Conservation (phyloP, 495 filamentous ascomycete species). For the Echria macrotheca region DNA sequence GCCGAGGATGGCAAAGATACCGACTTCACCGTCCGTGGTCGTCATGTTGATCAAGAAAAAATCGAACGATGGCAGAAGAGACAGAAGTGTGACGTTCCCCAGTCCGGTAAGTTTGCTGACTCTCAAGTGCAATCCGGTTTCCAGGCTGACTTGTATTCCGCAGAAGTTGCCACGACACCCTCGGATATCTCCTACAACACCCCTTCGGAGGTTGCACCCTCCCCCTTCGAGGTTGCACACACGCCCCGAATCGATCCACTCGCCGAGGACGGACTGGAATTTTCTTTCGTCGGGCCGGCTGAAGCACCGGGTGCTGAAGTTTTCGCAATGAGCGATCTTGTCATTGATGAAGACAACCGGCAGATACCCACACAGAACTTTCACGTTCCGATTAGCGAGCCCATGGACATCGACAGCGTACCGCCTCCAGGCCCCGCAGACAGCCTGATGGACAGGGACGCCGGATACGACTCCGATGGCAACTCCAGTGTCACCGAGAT, state of each 20-base stretch:
- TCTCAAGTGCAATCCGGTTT: background rate
- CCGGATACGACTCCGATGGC: background rate
- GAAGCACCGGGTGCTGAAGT: too few relatives aligned
- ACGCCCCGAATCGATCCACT: background rate
- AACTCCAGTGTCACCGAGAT: background rate
- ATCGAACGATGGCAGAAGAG: conserved; percentile 1
- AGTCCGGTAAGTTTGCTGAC: background rate
- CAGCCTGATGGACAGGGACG: background rate
- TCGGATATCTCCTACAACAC: background rate
- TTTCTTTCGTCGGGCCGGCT: too few relatives aligned
- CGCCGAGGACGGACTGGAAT: background rate
- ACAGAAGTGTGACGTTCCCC: background rate
- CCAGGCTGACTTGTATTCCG: background rate
- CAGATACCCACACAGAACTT: background rate
- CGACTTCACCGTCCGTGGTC: background rate
- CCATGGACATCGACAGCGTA: background rate
- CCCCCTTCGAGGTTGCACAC: background rate
- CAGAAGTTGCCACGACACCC: background rate
- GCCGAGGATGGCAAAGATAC: background rate
- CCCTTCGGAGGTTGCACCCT: background rate
- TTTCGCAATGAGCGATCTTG: too few relatives aligned
- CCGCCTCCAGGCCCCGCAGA: background rate
- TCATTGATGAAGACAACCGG: too few relatives aligned
- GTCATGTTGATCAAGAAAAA: background rate
- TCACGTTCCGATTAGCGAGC: background rate